Evolutionary conservation across 208 protist species (phyloP).

Genomic region (Leishmania turanica): DNA sequence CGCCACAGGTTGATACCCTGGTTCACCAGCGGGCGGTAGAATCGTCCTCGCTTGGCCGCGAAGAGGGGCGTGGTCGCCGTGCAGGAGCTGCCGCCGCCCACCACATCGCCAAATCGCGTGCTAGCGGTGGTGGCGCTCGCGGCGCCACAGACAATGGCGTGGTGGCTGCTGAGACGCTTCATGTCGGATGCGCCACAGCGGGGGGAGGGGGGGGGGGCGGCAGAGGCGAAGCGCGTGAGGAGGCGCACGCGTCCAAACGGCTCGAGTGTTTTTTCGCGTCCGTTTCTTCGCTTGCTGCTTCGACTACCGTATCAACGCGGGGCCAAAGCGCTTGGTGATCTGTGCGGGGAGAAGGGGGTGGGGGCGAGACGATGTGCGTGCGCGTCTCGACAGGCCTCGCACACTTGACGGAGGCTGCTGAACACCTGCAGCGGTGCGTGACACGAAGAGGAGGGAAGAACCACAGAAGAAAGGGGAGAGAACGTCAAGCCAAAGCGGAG

Average conservation of each 20-base stretch:
- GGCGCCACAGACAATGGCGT: conserved; percentile 8
- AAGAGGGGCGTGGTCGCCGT: conserved; percentile 9
- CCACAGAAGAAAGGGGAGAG: background rate
- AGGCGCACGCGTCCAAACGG: background rate
- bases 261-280: background rate
- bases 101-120: background rate
- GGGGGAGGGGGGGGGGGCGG: background rate
- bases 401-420: background rate
- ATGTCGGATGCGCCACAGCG: background rate
- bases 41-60: conserved; percentile 47
- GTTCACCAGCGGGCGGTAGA: conserved; percentile 84
- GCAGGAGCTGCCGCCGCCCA: background rate
- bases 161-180: conserved; percentile 19
- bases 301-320: background rate
- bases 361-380: background rate
- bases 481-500: background rate
- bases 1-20: conserved; percentile 87
- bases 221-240: background rate
- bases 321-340: background rate
- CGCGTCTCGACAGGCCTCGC: background rate
- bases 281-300: background rate
- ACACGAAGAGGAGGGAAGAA: background rate
- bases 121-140: background rate
- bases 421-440: background rate
- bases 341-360: background rate